These are phyloP conservation scores for Penicillium carneum DNA, from an alignment of 2,329 filamentous ascomycete species.

Conservation along the genomic window DNA sequence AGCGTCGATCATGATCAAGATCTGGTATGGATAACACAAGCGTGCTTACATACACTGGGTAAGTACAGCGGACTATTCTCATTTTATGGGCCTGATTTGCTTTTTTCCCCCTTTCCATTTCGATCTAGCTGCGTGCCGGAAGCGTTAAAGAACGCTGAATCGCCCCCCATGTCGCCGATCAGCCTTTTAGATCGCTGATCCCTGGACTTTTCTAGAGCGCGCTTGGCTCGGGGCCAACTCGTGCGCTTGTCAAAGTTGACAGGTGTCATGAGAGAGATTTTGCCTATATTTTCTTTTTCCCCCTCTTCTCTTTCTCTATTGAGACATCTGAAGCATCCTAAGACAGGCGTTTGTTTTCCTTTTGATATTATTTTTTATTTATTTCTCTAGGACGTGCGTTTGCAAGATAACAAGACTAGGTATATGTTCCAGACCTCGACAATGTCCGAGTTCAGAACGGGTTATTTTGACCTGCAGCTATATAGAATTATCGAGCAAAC, in stretches of 20 bases:
- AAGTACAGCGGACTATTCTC: constrained; percentile 8
- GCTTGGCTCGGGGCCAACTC: constrained; percentile 22
- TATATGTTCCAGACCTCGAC: constrained; percentile 22
- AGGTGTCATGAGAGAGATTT: constrained; percentile 29
- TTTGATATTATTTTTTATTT: not conserved
- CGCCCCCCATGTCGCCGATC: constrained; percentile 32
- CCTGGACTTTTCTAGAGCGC: constrained; percentile 24
- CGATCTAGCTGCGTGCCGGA: constrained; percentile 27
- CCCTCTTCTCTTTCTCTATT: constrained; percentile 17
- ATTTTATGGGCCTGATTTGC: constrained; percentile 28
- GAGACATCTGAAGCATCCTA: constrained; percentile 19
- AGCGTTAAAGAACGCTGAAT: constrained; percentile 28
- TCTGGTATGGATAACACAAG: constrained; percentile 6
- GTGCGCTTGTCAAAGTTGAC: constrained; percentile 37
- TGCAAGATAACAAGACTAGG: constrained; percentile 15
- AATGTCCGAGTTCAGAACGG: constrained; percentile 23
- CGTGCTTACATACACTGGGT: not conserved
- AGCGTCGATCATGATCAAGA: constrained; percentile 14
- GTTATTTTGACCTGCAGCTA: constrained; percentile 35
- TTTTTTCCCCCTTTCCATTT: constrained; percentile 29
- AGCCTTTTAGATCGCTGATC: constrained; percentile 29
- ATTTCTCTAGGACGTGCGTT: constrained; percentile 20
- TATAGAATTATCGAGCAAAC: constrained; percentile 41
- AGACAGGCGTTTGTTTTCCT: constrained; percentile 20
- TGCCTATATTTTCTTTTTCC: constrained; percentile 3